Conservation (phyloP, 139 green algal genomes). For the Closterium sp. region DNA sequence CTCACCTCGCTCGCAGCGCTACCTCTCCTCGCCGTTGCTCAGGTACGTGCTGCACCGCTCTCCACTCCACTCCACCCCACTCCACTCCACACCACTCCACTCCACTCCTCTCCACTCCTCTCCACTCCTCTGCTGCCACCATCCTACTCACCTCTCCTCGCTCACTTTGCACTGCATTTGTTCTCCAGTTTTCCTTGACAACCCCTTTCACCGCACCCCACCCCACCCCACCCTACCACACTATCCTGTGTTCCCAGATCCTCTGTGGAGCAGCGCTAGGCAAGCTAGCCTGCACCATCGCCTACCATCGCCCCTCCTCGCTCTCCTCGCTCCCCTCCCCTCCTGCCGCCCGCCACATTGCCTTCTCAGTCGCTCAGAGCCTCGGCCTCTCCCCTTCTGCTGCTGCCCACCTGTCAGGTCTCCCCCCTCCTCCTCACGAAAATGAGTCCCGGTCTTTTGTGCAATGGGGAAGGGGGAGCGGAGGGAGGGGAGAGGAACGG, state of each 20-base stretch:
- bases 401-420: neutral
- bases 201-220: neutral
- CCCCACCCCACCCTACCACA: neutral
- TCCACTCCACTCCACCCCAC: neutral
- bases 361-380: too few relatives aligned
- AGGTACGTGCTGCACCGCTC: neutral
- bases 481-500: too few relatives aligned
- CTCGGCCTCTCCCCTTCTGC: too few relatives aligned
- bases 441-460: neutral
- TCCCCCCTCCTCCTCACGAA: neutral
- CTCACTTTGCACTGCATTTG: too few relatives aligned
- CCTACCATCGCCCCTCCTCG: neutral
- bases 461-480: too few relatives aligned
- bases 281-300: conserved; percentile 11
- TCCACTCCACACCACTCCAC: neutral
- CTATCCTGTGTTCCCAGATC: neutral
- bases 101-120: too few relatives aligned
- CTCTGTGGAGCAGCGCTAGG: conserved; percentile 21
- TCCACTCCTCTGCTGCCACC: neutral
- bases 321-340: neutral
- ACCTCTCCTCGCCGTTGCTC: neutral
- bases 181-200: too few relatives aligned
- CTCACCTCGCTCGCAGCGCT: neutral
- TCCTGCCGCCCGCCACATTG: too few relatives aligned
- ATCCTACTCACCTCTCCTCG: too few relatives aligned